A percentile compares a stretch with the other conserved stretches of the same genome.
These are phyloP conservation scores for Aspergillus costaricaensis DNA, from an alignment of 2,329 filamentous ascomycete species.

Conservation along the genomic window DNA sequence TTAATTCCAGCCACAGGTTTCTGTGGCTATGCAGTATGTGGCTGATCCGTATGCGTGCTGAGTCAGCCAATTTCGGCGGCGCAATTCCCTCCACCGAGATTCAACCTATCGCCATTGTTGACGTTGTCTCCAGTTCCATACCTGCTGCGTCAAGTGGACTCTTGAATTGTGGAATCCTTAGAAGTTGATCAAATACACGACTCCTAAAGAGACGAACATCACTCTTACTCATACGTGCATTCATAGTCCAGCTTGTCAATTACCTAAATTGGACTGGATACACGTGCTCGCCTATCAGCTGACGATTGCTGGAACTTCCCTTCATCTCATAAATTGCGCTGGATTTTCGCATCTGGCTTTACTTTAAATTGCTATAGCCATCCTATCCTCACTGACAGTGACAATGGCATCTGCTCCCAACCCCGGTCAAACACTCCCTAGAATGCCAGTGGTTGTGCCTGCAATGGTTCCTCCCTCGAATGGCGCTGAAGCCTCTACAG, in stretches of 20 bases:
- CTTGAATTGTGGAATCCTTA: neutral
- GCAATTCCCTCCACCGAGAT: neutral
- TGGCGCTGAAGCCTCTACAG: neutral
- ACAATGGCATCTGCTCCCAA: neutral
- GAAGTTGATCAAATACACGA: neutral
- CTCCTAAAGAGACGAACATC: no score
- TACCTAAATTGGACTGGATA: neutral
- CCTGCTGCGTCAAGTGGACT: neutral
- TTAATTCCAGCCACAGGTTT: neutral
- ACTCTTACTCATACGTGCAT: neutral
- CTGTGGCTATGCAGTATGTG: neutral
- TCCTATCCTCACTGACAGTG: neutral
- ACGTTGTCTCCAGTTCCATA: neutral
- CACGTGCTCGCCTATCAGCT: neutral
- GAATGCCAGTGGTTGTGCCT: slow-evolving; percentile 1
- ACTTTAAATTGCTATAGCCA: neutral
- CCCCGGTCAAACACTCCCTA: neutral
- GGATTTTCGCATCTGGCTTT: neutral
- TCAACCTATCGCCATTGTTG: neutral
- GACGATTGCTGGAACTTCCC: neutral
- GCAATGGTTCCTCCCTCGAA: neutral
- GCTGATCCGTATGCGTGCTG: neutral
- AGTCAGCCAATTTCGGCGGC: neutral
- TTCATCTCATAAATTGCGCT: neutral
- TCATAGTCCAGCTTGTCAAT: neutral